phyloP scores from a whole-genome alignment of 352 stramenopile species.

The Phytopythium boreale region DNA sequence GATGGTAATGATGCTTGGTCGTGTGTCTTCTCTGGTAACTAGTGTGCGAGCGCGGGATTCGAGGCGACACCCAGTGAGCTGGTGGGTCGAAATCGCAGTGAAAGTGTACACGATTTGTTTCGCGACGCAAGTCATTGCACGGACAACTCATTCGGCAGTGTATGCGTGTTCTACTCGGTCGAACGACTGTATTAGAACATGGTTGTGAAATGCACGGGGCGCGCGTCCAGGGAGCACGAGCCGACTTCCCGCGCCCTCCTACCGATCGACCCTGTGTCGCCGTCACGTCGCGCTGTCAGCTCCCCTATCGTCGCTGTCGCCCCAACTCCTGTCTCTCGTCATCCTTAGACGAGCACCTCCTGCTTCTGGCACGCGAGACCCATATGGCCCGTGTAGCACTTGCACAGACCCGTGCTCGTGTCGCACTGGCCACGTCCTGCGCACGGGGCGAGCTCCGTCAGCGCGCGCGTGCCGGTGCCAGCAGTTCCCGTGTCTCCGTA shows the following conservation, averaged over 20 bases:
- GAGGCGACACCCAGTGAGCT: not conserved
- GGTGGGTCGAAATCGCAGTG: not conserved
- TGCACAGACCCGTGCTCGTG: constrained; percentile 43
- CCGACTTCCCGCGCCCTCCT: too few relatives aligned
- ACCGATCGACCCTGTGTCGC: too few relatives aligned
- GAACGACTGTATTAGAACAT: constrained; percentile 2
- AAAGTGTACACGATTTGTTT: not conserved
- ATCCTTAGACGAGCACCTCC: constrained; percentile 26
- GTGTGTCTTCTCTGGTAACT: too few relatives aligned
- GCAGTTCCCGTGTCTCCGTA: constrained; percentile 2
- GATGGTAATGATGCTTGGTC: too few relatives aligned
- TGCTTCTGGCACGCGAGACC: constrained; percentile 70
- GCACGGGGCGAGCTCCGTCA: constrained; percentile 57
- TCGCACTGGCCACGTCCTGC: constrained; percentile 63
- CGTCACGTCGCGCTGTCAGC: not conserved
- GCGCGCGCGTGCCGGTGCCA: constrained; percentile 7
- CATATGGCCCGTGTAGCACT: constrained; percentile 73
- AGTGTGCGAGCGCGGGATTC: constrained; percentile 1
- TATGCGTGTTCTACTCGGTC: not conserved
- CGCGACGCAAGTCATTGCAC: not conserved
- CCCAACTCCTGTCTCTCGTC: not conserved
- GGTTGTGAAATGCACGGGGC: not conserved
- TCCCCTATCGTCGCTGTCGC: not conserved
- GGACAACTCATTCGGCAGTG: not conserved
- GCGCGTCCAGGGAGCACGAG: not conserved